These are phyloP conservation scores for Babesia bigemina DNA, from an alignment of 169 alveolate species.

Conservation along the genomic window DNA sequence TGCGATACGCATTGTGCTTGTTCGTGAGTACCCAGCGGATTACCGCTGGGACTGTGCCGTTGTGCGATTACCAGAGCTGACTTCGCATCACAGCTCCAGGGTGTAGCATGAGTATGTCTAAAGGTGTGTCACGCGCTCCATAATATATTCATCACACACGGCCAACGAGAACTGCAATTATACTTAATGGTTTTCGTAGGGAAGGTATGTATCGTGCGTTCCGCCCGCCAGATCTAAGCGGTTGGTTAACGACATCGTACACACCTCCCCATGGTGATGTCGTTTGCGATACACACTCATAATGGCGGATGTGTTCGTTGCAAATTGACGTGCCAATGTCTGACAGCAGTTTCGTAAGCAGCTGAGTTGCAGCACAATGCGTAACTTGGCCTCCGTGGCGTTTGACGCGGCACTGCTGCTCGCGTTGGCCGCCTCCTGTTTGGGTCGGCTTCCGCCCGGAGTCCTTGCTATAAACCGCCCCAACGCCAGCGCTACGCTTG, in stretches of 20 bases:
- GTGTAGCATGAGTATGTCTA: neutral
- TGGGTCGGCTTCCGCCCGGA: neutral
- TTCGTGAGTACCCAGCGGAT: neutral
- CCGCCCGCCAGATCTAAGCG: too few species aligned
- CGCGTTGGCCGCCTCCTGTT: neutral
- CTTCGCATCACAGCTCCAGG: neutral
- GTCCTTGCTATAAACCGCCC: constrained; percentile 12
- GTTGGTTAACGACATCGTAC: constrained; percentile 9
- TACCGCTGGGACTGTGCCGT: neutral
- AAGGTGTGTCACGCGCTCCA: neutral
- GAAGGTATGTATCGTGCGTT: too few species aligned
- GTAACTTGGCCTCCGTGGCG: neutral
- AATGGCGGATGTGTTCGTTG: neutral
- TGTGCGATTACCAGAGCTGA: neutral
- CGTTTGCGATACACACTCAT: neutral
- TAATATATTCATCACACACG: neutral
- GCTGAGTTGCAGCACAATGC: neutral
- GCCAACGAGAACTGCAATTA: neutral
- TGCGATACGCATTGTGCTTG: constrained; percentile 3
- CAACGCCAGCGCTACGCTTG: constrained; percentile 3
- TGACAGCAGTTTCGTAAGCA: neutral
- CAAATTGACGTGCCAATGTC: neutral
- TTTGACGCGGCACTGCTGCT: constrained; percentile 7
- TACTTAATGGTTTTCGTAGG: too few species aligned
- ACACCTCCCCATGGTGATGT: constrained; percentile 24